Percentiles rank a stretch among this genome's conserved stretches.
phyloP scores from a whole-genome alignment of 2,329 filamentous ascomycete genomes.

The Colletotrichum destructivum region DNA sequence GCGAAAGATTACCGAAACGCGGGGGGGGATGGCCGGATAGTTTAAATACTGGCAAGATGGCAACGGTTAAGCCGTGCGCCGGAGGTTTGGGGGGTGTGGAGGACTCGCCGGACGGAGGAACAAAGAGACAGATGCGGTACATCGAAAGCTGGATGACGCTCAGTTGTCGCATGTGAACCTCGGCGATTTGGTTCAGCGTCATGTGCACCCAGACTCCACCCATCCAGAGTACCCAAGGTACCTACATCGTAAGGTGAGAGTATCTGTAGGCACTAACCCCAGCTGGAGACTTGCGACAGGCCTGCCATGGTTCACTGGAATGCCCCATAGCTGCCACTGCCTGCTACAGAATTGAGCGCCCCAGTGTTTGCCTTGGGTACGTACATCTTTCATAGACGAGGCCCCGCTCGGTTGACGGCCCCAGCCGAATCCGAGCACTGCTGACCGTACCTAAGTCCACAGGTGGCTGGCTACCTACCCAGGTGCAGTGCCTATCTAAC shows the following conservation, averaged over 20 bases:
- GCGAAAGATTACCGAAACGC: slow-evolving; percentile 20
- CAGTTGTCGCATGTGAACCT: slow-evolving; percentile 44
- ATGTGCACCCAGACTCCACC: slow-evolving; percentile 33
- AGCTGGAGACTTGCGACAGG: not conserved
- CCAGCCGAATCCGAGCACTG: not conserved
- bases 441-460: too few relatives aligned
- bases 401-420: not conserved
- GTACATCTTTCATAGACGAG: not conserved
- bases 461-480: too few relatives aligned
- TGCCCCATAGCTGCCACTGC: not conserved
- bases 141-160: slow-evolving; percentile 32
- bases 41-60: slow-evolving; percentile 37
- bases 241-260: not conserved
- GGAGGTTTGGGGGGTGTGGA: slow-evolving; percentile 37
- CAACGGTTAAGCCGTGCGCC: slow-evolving; percentile 34
- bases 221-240: not conserved
- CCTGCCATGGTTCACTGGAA: not conserved
- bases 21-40: slow-evolving; percentile 31
- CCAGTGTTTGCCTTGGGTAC: too few relatives aligned
- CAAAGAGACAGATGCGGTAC: slow-evolving; percentile 11
- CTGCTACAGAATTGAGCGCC: not conserved
- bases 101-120: slow-evolving; percentile 29
- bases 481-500: not conserved
- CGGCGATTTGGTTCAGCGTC: slow-evolving; percentile 41
- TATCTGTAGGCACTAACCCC: not conserved